phyloP scores from a whole-genome alignment of 2,329 filamentous ascomycete species.

The Exophiala mesophila region DNA sequence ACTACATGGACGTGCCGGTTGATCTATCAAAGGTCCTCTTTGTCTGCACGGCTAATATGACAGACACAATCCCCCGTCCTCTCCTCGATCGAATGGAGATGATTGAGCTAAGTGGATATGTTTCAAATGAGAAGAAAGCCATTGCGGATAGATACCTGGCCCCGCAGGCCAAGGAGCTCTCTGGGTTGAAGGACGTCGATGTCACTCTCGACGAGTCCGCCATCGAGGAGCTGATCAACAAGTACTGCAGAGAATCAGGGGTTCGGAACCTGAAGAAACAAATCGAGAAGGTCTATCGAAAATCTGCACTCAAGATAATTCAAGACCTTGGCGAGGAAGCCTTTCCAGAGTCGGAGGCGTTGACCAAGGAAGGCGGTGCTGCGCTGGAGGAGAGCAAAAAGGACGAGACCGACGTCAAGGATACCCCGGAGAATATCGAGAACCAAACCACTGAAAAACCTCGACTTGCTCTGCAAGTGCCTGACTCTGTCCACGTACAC shows the following conservation, averaged over 20 bases:
- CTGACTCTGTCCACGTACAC: conserved; percentile 76
- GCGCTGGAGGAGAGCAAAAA: conserved; percentile 67
- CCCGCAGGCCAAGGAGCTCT: conserved; percentile 89
- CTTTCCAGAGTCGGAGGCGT: conserved; percentile 71
- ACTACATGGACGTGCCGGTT: conserved; percentile 97
- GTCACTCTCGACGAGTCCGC: conserved; percentile 82
- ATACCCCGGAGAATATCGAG: conserved; percentile 54
- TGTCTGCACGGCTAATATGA: conserved; percentile 98
- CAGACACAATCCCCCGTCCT: conserved; percentile 91
- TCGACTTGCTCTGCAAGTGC: conserved; percentile 73
- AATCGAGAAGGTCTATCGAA: conserved; percentile 98
- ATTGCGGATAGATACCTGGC: conserved; percentile 92
- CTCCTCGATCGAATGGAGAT: conserved; percentile 96
- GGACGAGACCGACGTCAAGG: conserved; percentile 57
- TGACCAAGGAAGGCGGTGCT: conserved; percentile 80
- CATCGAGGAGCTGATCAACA: conserved; percentile 96
- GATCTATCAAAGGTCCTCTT: conserved; percentile 97
- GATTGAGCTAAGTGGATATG: conserved; percentile 92
- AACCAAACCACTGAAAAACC: conserved; percentile 61
- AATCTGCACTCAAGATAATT: conserved; percentile 94
- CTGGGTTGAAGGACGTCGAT: conserved; percentile 82
- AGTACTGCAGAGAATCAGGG: conserved; percentile 94
- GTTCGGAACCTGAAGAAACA: conserved; percentile 98
- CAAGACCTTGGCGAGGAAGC: conserved; percentile 85
- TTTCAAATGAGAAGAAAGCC: conserved; percentile 97